Percentiles rank a stretch among this genome's conserved stretches.
phyloP scores from a whole-genome alignment of 352 stramenopile genomes.

The Phytopythium aichiense region DNA sequence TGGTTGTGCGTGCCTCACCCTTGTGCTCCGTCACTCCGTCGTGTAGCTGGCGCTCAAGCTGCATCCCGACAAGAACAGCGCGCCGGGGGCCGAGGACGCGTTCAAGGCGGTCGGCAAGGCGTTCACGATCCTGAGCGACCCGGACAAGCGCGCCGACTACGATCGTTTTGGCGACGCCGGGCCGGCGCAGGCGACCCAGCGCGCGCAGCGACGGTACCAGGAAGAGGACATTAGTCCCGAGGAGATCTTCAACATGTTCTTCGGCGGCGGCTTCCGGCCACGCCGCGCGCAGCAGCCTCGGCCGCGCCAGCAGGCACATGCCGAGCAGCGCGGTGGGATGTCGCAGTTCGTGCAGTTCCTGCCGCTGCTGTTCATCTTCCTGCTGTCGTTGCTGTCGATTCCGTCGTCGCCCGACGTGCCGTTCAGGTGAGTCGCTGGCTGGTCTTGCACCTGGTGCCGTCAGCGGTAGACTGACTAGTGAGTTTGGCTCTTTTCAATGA shows the following conservation, averaged over 20 bases:
- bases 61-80: constrained; percentile 95
- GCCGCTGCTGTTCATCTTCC: constrained; percentile 81
- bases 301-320: constrained; percentile 36
- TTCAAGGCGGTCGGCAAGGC: constrained; percentile 96
- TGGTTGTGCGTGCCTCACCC: neutral
- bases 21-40: constrained; percentile 5
- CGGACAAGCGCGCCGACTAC: constrained; percentile 86
- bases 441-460: neutral
- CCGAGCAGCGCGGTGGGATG: constrained; percentile 37
- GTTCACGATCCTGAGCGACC: constrained; percentile 90
- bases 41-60: constrained; percentile 84
- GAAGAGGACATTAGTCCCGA: constrained; percentile 87
- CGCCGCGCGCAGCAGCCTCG: constrained; percentile 32
- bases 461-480: neutral
- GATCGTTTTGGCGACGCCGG: constrained; percentile 70
- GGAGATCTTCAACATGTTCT: constrained; percentile 93
- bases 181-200: constrained; percentile 30
- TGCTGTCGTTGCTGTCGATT: constrained; percentile 80
- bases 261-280: constrained; percentile 76
- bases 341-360: constrained; percentile 76
- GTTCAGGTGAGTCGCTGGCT: constrained; percentile 43
- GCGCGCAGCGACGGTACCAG: constrained; percentile 48
- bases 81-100: constrained; percentile 94
- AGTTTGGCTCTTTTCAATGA: neutral
- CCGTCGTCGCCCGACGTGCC: constrained; percentile 63